Percentiles rank a stretch among this genome's conserved stretches.
phyloP scores from a whole-genome alignment of 2,329 filamentous ascomycete species.

The Verticillium dahliae region DNA sequence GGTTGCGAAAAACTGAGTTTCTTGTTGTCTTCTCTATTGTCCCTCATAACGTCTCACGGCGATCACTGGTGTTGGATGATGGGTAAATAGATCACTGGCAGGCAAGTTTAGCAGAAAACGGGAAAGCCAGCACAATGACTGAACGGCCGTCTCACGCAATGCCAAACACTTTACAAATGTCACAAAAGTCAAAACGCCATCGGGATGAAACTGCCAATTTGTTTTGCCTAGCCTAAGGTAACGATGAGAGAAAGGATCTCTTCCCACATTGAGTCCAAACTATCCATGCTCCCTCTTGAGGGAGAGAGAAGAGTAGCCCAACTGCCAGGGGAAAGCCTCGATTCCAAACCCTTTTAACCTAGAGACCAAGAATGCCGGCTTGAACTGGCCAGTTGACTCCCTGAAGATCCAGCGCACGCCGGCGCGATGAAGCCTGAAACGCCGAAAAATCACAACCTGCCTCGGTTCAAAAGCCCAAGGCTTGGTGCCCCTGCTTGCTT shows the following conservation, averaged over 20 bases:
- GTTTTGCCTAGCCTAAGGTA: neutral
- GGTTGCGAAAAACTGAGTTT: slow-evolving; percentile 22
- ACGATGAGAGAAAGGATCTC: neutral
- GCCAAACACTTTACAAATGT: neutral
- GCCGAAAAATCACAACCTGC: neutral
- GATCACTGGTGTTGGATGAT: too few species aligned
- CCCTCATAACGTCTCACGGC: too few species aligned
- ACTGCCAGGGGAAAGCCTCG: neutral
- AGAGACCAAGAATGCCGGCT: too few species aligned
- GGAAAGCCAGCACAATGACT: too few species aligned
- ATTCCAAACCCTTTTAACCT: neutral
- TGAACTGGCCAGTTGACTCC: too few species aligned
- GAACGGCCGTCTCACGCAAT: too few species aligned
- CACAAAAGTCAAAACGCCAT: neutral
- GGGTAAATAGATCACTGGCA: too few species aligned
- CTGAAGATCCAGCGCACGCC: too few species aligned
- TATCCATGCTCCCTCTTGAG: neutral
- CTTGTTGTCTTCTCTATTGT: too few species aligned
- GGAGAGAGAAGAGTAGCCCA: neutral
- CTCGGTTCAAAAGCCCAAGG: neutral
- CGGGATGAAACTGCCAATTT: too few species aligned
- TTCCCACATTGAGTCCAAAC: neutral
- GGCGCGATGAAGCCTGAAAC: neutral
- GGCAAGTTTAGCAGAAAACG: too few species aligned
- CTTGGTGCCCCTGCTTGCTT: neutral